Evolutionary conservation across 2,329 filamentous ascomycete genomes (phyloP).

Genomic region (Lasiodiplodia gonubiensis): DNA sequence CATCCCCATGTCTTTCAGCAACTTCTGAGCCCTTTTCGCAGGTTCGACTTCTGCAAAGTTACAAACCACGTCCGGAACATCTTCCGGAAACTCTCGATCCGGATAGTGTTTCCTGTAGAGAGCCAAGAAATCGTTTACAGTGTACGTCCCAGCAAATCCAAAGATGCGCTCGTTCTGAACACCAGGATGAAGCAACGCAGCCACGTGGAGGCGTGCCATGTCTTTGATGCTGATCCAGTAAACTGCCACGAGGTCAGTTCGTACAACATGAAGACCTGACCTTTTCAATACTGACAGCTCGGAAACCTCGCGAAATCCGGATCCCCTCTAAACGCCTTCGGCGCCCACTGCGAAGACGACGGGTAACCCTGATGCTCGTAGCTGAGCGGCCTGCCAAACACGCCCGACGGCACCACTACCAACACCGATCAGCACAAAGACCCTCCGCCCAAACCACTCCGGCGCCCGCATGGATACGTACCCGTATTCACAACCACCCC

Average conservation of each 20-base stretch:
- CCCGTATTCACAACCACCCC: slow-evolving; percentile 31
- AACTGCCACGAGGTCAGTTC: background rate
- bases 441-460: background rate
- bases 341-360: slow-evolving; percentile 1
- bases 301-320: background rate
- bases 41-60: slow-evolving; percentile 10
- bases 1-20: slow-evolving; percentile 30
- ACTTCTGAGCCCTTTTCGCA: slow-evolving; percentile 20
- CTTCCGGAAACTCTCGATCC: background rate
- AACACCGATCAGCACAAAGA: slow-evolving; percentile 49
- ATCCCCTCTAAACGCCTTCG: background rate
- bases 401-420: slow-evolving; percentile 32
- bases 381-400: background rate
- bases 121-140: slow-evolving; percentile 28
- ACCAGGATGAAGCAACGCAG: slow-evolving; percentile 23
- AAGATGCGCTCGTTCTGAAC: slow-evolving; percentile 29
- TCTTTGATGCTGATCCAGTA: slow-evolving; percentile 9
- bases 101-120: slow-evolving; percentile 28
- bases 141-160: slow-evolving; percentile 28
- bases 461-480: background rate
- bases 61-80: slow-evolving; percentile 22
- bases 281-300: background rate
- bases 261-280: background rate
- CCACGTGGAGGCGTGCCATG: slow-evolving; percentile 4
- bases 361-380: slow-evolving; percentile 1